Conservation (phyloP, 2,329 filamentous ascomycete genomes). For the Stachybotrys chartarum region DNA sequence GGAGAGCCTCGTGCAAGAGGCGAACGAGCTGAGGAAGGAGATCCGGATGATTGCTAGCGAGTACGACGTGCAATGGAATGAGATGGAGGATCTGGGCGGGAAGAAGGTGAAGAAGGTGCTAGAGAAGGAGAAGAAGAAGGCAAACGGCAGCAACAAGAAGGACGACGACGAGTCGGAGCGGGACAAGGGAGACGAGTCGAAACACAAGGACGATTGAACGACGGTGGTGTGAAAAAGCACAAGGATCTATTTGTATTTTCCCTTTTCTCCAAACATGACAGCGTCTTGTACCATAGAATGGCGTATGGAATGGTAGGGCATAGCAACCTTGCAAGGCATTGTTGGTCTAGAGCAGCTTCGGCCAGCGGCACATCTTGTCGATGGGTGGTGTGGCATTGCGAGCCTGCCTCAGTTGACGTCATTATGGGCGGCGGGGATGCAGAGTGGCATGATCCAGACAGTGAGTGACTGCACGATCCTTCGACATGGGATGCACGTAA, state of each 20-base stretch:
- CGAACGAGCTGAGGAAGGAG: conserved; percentile 68
- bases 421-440: background rate
- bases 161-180: conserved; percentile 32
- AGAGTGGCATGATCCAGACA: background rate
- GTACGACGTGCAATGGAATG: conserved; percentile 88
- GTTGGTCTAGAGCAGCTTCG: no score
- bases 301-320: no score
- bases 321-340: no score
- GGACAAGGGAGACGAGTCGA: conserved; percentile 19
- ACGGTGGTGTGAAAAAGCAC: background rate
- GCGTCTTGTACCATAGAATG: conserved; percentile 1
- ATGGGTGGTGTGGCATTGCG: no score
- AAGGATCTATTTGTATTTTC: background rate
- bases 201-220: conserved; percentile 10
- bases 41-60: conserved; percentile 75
- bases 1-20: conserved; percentile 74
- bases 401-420: background rate
- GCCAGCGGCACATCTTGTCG: no score
- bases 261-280: background rate
- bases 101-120: conserved; percentile 54
- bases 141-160: conserved; percentile 24
- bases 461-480: no score
- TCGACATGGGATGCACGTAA: no score
- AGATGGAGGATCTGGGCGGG: conserved; percentile 64
- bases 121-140: conserved; percentile 41